Percentiles rank a stretch among this genome's conserved stretches.
Evolutionary conservation across 75 land plant species (phyloP).

Genomic region (Gnetum montanum): DNA sequence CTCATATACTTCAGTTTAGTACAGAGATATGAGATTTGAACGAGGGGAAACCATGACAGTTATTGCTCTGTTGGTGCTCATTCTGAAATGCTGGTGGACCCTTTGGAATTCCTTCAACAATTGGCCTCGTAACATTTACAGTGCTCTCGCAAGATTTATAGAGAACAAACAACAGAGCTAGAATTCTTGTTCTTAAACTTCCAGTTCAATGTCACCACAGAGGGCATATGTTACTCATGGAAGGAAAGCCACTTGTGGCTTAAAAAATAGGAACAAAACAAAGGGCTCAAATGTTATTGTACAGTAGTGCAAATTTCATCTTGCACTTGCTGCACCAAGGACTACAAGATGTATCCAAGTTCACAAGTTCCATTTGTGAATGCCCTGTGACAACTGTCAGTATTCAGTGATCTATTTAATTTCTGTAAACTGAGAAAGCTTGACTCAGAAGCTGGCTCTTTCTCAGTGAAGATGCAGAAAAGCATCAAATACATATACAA

Average conservation of each 20-base stretch:
- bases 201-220: conserved; percentile 4
- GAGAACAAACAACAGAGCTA: conserved; percentile 2
- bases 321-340: background rate
- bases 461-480: background rate
- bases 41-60: too few relatives aligned
- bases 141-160: background rate
- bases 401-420: background rate
- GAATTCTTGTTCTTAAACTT: conserved; percentile 1
- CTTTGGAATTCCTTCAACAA: too few relatives aligned
- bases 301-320: conserved; percentile 2
- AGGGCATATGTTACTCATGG: conserved; percentile 1
- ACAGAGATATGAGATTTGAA: too few relatives aligned
- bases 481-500: conserved; percentile 1
- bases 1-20: too few relatives aligned
- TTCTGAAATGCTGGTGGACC: too few relatives aligned
- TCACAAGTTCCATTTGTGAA: background rate
- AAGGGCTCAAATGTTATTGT: background rate
- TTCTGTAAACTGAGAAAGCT: background rate
- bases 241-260: background rate
- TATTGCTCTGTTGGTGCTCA: too few relatives aligned
- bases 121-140: conserved; percentile 4
- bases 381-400: background rate
- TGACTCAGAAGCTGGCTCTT: background rate
- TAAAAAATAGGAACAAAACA: background rate
- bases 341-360: background rate